Conservation (phyloP, 306 rosid species). For the Trifolium repens region DNA sequence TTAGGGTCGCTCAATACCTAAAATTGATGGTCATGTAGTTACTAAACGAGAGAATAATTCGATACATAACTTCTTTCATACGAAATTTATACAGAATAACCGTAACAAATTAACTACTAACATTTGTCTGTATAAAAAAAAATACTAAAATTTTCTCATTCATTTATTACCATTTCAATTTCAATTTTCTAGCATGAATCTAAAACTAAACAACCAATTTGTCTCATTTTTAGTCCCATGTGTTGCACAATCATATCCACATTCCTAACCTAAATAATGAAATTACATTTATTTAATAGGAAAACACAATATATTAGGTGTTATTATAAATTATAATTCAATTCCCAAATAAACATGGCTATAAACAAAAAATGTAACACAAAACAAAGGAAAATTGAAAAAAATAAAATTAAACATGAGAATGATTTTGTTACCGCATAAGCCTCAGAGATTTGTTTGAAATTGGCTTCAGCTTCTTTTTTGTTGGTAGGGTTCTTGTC, state of each 20-base stretch:
- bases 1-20: conserved; percentile 93
- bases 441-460: conserved; percentile 97
- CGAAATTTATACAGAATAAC: conserved; percentile 2
- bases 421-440: conserved; percentile 70
- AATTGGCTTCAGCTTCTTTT: conserved; percentile 93
- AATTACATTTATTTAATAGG: not conserved
- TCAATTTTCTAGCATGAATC: not conserved
- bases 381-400: not conserved
- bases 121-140: not conserved
- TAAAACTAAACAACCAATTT: not conserved
- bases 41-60: not conserved
- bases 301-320: not conserved
- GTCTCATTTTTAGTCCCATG: not conserved
- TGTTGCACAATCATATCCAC: not conserved
- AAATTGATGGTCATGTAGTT: conserved; percentile 27
- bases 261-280: conserved; percentile 4
- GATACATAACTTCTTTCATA: not conserved
- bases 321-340: not conserved
- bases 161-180: not conserved
- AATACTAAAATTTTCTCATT: not conserved
- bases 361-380: too few species aligned
- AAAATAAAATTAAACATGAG: not conserved
- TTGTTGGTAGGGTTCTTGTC: conserved; percentile 87
- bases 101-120: not conserved
- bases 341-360: not conserved